These are phyloP conservation scores for Pilobolus umbonatus DNA, from an alignment of 192 early-diverging fungal genomes.

Conservation along the genomic window DNA sequence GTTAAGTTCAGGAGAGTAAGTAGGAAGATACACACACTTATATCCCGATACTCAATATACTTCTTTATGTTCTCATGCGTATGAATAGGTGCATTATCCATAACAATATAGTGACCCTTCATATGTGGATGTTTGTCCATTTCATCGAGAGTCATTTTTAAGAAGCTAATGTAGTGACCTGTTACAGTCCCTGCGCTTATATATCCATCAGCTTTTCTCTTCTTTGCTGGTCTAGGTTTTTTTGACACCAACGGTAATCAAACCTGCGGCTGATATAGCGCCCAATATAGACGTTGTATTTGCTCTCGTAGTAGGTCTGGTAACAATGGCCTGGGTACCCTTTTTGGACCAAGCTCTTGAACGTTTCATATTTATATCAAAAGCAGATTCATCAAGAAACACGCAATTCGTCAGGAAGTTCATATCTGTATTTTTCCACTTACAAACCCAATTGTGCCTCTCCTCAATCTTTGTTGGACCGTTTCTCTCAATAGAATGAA, in stretches of 20 bases:
- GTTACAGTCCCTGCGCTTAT: constrained; percentile 6
- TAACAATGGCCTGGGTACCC: not conserved
- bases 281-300: constrained; percentile 15
- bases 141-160: constrained; percentile 17
- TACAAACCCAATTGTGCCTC: constrained; percentile 7
- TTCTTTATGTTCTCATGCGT: constrained; percentile 3
- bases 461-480: constrained; percentile 4
- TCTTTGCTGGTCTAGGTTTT: constrained; percentile 9
- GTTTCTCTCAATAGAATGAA: constrained; percentile 2
- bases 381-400: constrained; percentile 21
- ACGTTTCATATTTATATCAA: constrained; percentile 20
- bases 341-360: constrained; percentile 3
- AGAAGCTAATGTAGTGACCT: constrained; percentile 16
- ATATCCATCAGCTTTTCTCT: constrained; percentile 8
- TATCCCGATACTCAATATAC: not conserved
- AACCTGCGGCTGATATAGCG: constrained; percentile 5
- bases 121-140: constrained; percentile 15
- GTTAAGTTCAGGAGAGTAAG: constrained; percentile 4
- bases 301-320: constrained; percentile 11
- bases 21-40: constrained; percentile 3
- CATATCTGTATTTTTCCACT: constrained; percentile 15
- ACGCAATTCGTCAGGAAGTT: constrained; percentile 13
- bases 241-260: constrained; percentile 4
- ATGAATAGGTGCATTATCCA: constrained; percentile 13
- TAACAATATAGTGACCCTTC: constrained; percentile 10